These are phyloP conservation scores for Serendipita sp. DNA, from an alignment of 768 basidiomycete genomes.

Conservation along the genomic window DNA sequence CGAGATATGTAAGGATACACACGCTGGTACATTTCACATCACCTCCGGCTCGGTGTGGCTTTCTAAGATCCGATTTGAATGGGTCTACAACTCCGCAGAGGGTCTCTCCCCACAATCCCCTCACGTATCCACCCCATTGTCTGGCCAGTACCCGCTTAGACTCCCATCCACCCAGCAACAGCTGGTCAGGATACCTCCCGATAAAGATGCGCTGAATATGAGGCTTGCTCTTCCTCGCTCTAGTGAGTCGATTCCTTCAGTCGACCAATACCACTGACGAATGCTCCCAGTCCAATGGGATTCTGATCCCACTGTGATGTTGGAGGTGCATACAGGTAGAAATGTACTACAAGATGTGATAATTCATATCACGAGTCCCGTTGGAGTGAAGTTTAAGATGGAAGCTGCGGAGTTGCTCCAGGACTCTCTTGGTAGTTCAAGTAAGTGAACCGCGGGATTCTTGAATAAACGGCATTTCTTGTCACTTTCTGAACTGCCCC, in stretches of 20 bases:
- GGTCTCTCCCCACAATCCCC: neutral
- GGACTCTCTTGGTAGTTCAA: neutral
- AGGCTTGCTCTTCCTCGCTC: constrained; percentile 26
- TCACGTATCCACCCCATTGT: neutral
- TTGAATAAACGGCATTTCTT: neutral
- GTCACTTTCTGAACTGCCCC: no score
- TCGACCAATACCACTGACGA: neutral
- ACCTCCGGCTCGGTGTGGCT: neutral
- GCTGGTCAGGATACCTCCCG: constrained; percentile 47
- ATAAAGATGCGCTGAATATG: constrained; percentile 47
- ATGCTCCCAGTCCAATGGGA: constrained; percentile 46
- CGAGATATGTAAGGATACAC: neutral
- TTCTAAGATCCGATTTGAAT: neutral
- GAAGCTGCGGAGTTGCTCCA: constrained; percentile 9
- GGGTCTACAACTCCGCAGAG: neutral
- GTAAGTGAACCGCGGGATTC: neutral
- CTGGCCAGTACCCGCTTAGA: neutral
- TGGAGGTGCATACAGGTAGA: constrained; percentile 49
- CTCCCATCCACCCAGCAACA: neutral
- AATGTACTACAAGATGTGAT: constrained; percentile 44
- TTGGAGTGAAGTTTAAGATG: constrained; percentile 21
- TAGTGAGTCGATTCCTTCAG: constrained; percentile 14
- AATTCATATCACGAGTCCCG: constrained; percentile 39
- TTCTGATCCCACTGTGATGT: constrained; percentile 34
- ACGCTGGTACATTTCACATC: neutral